These are phyloP conservation scores for Malassezia slooffiae DNA, from an alignment of 1,284 basidiomycete species.

Conservation along the genomic window DNA sequence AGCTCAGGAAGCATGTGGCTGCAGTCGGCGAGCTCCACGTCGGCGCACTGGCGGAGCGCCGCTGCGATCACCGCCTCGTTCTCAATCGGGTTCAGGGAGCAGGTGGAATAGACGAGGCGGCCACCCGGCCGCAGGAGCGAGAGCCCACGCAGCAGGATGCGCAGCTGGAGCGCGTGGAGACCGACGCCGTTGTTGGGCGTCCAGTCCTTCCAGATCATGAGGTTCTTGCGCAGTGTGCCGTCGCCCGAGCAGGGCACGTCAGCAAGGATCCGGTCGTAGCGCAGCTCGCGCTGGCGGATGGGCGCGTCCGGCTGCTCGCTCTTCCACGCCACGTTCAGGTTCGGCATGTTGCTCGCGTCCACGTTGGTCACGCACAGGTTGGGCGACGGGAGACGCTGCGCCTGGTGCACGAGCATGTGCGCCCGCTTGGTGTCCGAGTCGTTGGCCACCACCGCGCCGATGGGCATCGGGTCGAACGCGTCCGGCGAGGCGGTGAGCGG, in stretches of 20 bases:
- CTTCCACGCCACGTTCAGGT: slow-evolving; percentile 35
- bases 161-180: slow-evolving; percentile 80
- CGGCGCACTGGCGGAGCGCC: slow-evolving; percentile 51
- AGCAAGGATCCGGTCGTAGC: slow-evolving; percentile 86
- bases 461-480: slow-evolving; percentile 37
- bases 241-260: slow-evolving; percentile 98
- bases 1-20: slow-evolving; percentile 62
- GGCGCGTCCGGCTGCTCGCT: slow-evolving; percentile 15
- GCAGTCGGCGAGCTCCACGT: slow-evolving; percentile 72
- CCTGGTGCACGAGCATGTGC: slow-evolving; percentile 94
- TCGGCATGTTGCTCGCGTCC: slow-evolving; percentile 75
- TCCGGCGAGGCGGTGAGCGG: slow-evolving; percentile 32
- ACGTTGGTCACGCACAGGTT: slow-evolving; percentile 90
- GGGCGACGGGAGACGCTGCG: slow-evolving; percentile 82
- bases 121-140: slow-evolving; percentile 74
- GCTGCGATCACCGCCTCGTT: slow-evolving; percentile 93
- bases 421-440: slow-evolving; percentile 87
- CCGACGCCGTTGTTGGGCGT: slow-evolving; percentile 77
- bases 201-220: slow-evolving; percentile 92
- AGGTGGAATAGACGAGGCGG: slow-evolving; percentile 92
- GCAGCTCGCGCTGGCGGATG: slow-evolving; percentile 51
- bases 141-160: slow-evolving; percentile 86
- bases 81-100: slow-evolving; percentile 91
- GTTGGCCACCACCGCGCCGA: slow-evolving; percentile 73
- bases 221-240: slow-evolving; percentile 87